phyloP scores from a whole-genome alignment of 495 filamentous ascomycete species.

The Aspergillus bridgeri region DNA sequence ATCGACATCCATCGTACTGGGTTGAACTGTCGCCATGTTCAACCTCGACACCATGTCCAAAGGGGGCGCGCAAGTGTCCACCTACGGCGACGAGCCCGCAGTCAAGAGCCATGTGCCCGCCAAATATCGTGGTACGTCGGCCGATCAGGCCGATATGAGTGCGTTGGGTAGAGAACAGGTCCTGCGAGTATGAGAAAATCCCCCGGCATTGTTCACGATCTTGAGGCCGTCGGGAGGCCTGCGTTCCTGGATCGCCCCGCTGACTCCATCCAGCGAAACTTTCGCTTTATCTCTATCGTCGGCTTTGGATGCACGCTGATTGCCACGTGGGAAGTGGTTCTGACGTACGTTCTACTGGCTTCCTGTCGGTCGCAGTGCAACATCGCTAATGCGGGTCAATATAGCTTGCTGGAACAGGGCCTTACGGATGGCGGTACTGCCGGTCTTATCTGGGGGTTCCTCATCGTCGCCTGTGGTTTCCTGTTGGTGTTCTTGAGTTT shows the following conservation, averaged over 20 bases:
- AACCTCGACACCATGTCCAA: background rate
- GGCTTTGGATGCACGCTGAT: slow-evolving; percentile 47
- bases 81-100: slow-evolving; percentile 21
- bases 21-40: background rate
- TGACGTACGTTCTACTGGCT: slow-evolving; percentile 38
- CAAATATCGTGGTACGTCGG: slow-evolving; percentile 37
- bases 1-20: background rate
- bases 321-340: slow-evolving; percentile 45
- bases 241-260: slow-evolving; percentile 8
- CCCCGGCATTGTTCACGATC: background rate
- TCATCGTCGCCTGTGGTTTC: slow-evolving; percentile 47
- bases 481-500: slow-evolving; percentile 49
- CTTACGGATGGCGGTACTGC: slow-evolving; percentile 55
- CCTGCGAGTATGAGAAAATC: slow-evolving; percentile 33
- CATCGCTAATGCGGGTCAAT: slow-evolving; percentile 5
- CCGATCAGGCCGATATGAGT: slow-evolving; percentile 42
- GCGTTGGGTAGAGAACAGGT: slow-evolving; percentile 41
- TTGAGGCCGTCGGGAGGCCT: background rate
- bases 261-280: slow-evolving; percentile 37
- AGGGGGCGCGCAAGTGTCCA: background rate
- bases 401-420: slow-evolving; percentile 38
- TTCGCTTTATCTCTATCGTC: slow-evolving; percentile 47
- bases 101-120: slow-evolving; percentile 33
- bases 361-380: background rate
- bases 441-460: slow-evolving; percentile 55